Evolutionary conservation across 2,329 filamentous ascomycete genomes (phyloP), one percentile per base, ranked within the genome.

Genomic region (Aspergillus pseudonomiae): DNA sequence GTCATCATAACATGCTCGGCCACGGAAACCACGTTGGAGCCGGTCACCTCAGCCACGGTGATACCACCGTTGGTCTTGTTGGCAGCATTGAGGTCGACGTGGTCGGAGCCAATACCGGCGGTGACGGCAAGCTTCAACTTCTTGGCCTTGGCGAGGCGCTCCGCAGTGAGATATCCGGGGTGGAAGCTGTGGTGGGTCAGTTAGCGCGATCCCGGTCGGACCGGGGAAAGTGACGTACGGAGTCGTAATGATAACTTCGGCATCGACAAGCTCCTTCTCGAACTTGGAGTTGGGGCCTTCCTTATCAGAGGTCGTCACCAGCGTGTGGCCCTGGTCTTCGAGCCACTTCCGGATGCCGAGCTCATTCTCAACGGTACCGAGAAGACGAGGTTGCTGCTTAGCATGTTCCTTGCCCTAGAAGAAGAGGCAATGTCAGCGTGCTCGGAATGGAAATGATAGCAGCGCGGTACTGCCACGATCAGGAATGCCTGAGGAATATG

Each of bases 1-100:
- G 95, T 99, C 95, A 99, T 98, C 83, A 99, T 83, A 73, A 99
- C 95, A 84, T 99, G 95, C 88, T 99, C 95, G 65, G 95, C 95
- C 68, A 99, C 95, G 59, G 95, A 98, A 74, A 97, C 94, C 74
- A 99, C 95, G 80, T 99, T 99, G 83, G 91, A 96, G 77, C 95
- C 95, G 11, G 95, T 99, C 69, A 99, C 95, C 82, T 99, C 95
- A 68, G 93, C 94, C 66, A 99, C 95, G 72, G 94, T 99, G 83
- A 98, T 84, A 78, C 95, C 95, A 75, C 94, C 94, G 80, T 99
- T 99, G 83, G 94, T 97, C 85, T 90, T 94, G 91, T 98, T 98
- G 80, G 95, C 95, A 52, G 92, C 93, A 80, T 98, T 89, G 68
- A 98, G 89, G 83, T 99, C 95, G 78, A 99, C 92, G 82, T 99